These are phyloP conservation scores for Triticum aestivum DNA, from an alignment of 176 grass and related monocot genomes.

Conservation along the genomic window IWGSC_CS_RefSeq_v2.1 NC_057808.1:203510425-203510924, in stretches of 20 bases:
- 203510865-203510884: slow-evolving; percentile 13
- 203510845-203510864: background rate
- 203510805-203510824: slow-evolving; percentile 80
- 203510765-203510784: slow-evolving; percentile 88
- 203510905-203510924: slow-evolving; percentile 60
- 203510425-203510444: slow-evolving; percentile 68
- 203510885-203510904: background rate
- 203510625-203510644: slow-evolving; percentile 68
- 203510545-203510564: slow-evolving; percentile 7
- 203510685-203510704: background rate
- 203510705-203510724: slow-evolving; percentile 16
- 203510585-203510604: slow-evolving; percentile 38
- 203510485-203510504: slow-evolving; percentile 90
- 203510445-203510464: slow-evolving; percentile 76
- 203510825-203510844: slow-evolving; percentile 55
- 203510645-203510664: slow-evolving; percentile 91
- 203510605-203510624: slow-evolving; percentile 27
- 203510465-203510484: slow-evolving; percentile 83
- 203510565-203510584: slow-evolving; percentile 9
- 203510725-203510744: slow-evolving; percentile 43
- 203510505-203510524: slow-evolving; percentile 98
- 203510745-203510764: slow-evolving; percentile 86
- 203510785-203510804: slow-evolving; percentile 93
- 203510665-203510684: slow-evolving; percentile 23
- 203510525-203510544: slow-evolving; percentile 26